These are phyloP conservation scores for Guadua angustifolia DNA, from an alignment of 176 grass and related monocot species.

Conservation along the genomic window DNA sequence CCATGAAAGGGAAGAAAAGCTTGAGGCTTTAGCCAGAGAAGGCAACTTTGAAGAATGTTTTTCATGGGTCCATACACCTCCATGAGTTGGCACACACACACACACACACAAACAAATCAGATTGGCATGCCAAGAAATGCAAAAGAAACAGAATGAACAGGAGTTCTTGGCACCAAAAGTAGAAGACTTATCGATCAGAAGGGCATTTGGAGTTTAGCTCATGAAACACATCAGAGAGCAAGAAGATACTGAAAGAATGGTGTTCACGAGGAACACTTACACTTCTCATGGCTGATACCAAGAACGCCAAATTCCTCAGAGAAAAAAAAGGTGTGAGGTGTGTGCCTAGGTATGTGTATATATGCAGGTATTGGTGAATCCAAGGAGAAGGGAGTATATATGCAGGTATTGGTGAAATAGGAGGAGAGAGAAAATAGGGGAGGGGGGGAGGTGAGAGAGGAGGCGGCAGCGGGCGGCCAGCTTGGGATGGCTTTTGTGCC, in stretches of 20 bases:
- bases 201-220: background rate
- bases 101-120: too few species aligned
- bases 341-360: background rate
- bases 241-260: background rate
- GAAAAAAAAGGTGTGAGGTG: background rate
- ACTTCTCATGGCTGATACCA: constrained; percentile 18
- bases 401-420: too few species aligned
- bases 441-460: background rate
- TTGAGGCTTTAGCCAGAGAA: background rate
- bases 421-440: too few species aligned
- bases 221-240: background rate
- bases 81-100: background rate
- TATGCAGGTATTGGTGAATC: constrained; percentile 2
- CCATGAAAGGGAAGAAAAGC: background rate
- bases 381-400: background rate
- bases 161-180: background rate
- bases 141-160: background rate
- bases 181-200: background rate
- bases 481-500: background rate
- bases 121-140: background rate
- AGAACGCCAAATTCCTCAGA: background rate
- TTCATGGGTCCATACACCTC: background rate
- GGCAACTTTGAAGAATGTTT: background rate
- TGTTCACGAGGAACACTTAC: background rate
- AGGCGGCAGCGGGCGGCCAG: background rate